Base-by-base conservation (phyloP, 176 grass and related monocot species). In the Panicum miliaceum region DNA sequence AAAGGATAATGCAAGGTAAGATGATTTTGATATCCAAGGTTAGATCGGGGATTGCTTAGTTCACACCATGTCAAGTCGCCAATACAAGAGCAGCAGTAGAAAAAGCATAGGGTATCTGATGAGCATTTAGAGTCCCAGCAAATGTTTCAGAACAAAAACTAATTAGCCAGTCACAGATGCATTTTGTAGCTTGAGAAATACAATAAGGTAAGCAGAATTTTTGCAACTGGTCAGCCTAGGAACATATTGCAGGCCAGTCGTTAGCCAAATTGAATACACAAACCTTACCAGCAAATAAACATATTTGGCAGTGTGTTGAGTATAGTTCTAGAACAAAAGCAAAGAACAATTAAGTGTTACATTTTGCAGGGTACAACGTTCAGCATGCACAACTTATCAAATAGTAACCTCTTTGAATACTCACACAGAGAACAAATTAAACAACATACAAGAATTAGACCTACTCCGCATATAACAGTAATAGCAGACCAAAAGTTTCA, bases 371-470 rank as follows among this genome's bases (percentile, higher is more conserved):
- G 26, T n/a, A 64, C 27, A 32, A 16, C 48, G 60, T 75, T 47
- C 48, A 75, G 27, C n/a, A 64, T 32, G 13, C 4, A 81, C 43
- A 67, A 47, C 8, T 74, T 77, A 67, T 59, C 29, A 75, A 69
- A 34, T 4, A 69, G 2, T 47, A 51, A 64, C 5, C 5, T 19
- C 11, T 65, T 81, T 48, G 5, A 74, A 38, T 68, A 48, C 43
- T 84, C 7, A 27, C n/a, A 73, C 41, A 84, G 19, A 84, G 0
- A 34, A 34, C 18, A 84, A 23, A 47, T 10, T 32, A 35, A 25
- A 37, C 0, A 46, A 74, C 36, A 69, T 45, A 57, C 0, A 13
- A 41, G 26, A 74, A 16, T 66, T 27, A 58, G 54, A 20, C 54
- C 54, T 23, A 58, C 8, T 58, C 22, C 22, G 8, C 2, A 58